Evolutionary conservation across 805 yeast species (phyloP).

Genomic region (Debaryomyces castellii): DNA sequence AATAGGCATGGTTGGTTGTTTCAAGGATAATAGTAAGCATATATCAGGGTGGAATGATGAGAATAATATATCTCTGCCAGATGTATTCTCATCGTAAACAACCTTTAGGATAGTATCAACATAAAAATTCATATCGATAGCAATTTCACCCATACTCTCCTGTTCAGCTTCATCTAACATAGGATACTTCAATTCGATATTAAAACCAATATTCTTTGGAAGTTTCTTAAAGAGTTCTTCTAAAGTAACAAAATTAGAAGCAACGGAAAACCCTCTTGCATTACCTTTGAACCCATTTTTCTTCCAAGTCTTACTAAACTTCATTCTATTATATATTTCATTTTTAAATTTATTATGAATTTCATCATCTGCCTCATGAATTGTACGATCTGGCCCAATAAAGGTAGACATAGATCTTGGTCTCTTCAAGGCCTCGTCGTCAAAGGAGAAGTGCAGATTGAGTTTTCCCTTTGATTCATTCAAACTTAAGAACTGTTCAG

Average conservation of each 20-base stretch:
- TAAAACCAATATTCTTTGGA: conserved; percentile 85
- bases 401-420: conserved; percentile 42
- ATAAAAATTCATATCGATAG: conserved; percentile 81
- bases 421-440: conserved; percentile 36
- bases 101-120: conserved; percentile 80
- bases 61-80: conserved; percentile 82
- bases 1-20: conserved; percentile 92
- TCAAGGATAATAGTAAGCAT: conserved; percentile 79
- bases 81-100: conserved; percentile 71
- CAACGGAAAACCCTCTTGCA: conserved; percentile 82
- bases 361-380: conserved; percentile 25
- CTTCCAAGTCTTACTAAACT: conserved; percentile 85
- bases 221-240: conserved; percentile 79
- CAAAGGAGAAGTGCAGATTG: conserved; percentile 24
- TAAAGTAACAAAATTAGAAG: conserved; percentile 87
- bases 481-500: conserved; percentile 78
- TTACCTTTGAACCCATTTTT: conserved; percentile 89
- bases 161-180: conserved; percentile 89
- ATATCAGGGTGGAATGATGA: conserved; percentile 95
- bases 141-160: conserved; percentile 84
- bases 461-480: conserved; percentile 23
- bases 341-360: conserved; percentile 39
- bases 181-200: conserved; percentile 92
- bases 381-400: conserved; percentile 30
- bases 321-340: conserved; percentile 63